Evolutionary conservation across 179 eudicot species (phyloP), one percentile per base, ranked within the genome.

Genomic region (Heliamphora pulchella): DNA sequence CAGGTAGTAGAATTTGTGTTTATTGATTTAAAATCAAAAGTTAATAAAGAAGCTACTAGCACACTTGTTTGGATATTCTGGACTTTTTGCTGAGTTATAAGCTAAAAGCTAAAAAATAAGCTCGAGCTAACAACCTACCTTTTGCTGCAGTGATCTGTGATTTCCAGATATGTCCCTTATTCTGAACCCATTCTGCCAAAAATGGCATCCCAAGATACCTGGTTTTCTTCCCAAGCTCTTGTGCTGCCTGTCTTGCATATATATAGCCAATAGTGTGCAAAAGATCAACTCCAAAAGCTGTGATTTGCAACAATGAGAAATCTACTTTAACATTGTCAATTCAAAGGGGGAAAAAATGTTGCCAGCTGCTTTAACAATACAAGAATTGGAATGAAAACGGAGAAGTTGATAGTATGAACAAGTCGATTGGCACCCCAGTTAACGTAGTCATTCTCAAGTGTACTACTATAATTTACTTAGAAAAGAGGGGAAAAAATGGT

Each of bases 141-240:
- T 89, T 93, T n/a, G 98, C 96, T 80, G 98, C 98, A 67, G 97
- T 93, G 2, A 95, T 81, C 75, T 95, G 98, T 77, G 98, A 92
- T 54, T 92, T 95, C 97, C 97, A 91, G 77, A 92, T 83, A 74
- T 93, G 98, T 15, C 98, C 98, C 85, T 92, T 93, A 22, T 85
- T 89, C 2, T 98, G 93, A 54, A 91, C 98, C 98, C 98, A 95
- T 82, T 95, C 98, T 0, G 98, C 97, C 80, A 95, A 57, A 20
- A 95, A 95, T 62, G 98, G 98, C 71, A 95, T 89, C 2, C 98
- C 97, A 31, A 95, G 88, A 81, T 92, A 95, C 71, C 87, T 81
- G 18, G 97, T 91, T 83, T 95, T 95, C 85, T 95, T 95, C 55
- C 98, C 98, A 14, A 95, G 97, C 87, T 95, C 96, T 69, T 84